Evolutionary conservation across 2,329 filamentous ascomycete species (phyloP).

Genomic region (Alternaria ventricosa): DNA sequence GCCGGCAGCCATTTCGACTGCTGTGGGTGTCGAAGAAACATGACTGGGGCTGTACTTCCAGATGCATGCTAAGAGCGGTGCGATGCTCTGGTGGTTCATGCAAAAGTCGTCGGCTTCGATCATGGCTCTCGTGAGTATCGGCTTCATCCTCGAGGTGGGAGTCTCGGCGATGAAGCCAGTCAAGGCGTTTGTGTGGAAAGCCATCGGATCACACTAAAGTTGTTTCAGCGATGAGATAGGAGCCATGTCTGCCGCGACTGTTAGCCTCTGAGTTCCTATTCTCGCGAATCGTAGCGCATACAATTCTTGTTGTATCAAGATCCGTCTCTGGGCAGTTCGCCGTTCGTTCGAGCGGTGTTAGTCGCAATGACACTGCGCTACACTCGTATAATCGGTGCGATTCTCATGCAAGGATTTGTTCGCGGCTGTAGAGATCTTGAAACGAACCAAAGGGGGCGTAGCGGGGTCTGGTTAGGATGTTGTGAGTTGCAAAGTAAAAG

Average conservation of each 20-base stretch:
- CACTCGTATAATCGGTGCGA: neutral
- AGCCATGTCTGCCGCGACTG: neutral
- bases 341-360: neutral
- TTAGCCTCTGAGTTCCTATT: neutral
- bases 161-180: neutral
- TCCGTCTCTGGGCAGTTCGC: neutral
- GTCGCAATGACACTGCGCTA: neutral
- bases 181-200: neutral
- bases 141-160: neutral
- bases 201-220: neutral
- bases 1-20: conserved; percentile 2
- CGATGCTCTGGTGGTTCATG: neutral
- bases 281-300: neutral
- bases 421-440: neutral
- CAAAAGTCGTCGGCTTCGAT: neutral
- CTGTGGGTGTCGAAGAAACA: neutral
- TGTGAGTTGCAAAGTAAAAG: neutral
- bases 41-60: neutral
- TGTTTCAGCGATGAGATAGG: neutral
- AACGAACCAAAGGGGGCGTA: neutral
- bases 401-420: neutral
- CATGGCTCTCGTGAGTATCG: neutral
- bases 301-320: neutral
- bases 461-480: neutral
- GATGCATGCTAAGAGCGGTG: neutral